Percentiles rank a stretch among this genome's conserved stretches.
phyloP scores from a whole-genome alignment of 148 eudicot species.

The Fagopyrum esculentum region DNA sequence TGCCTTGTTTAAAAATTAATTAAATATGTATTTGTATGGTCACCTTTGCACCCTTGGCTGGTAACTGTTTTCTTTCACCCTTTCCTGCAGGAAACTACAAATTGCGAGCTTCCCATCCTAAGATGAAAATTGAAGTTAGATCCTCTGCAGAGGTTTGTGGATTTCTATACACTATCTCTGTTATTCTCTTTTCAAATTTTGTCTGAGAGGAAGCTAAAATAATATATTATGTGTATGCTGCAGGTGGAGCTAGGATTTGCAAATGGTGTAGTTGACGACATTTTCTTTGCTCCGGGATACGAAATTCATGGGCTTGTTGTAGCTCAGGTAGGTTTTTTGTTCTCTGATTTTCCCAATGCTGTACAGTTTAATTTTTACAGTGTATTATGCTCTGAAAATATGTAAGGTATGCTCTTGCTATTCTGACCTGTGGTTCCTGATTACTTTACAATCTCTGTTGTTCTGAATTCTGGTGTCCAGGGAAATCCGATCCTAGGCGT shows the following conservation, averaged over 20 bases:
- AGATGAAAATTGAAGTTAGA: conserved; percentile 59
- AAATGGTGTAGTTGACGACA: conserved; percentile 58
- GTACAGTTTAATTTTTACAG: neutral
- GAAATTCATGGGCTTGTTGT: conserved; percentile 76
- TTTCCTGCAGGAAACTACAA: conserved; percentile 66
- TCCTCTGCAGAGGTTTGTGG: conserved; percentile 66
- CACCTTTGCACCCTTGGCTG: conserved; percentile 4
- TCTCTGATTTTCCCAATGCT: neutral
- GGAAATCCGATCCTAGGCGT: conserved; percentile 97
- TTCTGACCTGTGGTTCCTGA: neutral
- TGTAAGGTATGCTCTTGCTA: neutral
- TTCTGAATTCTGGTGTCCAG: conserved; percentile 23
- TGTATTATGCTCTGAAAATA: neutral
- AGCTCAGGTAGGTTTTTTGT: conserved; percentile 63
- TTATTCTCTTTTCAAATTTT: conserved; percentile 4
- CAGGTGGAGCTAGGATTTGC: conserved; percentile 95
- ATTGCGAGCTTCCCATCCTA: conserved; percentile 69
- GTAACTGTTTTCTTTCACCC: conserved; percentile 7
- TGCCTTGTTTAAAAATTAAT: neutral
- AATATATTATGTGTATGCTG: conserved; percentile 5
- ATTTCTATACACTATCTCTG: conserved; percentile 12
- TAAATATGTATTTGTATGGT: neutral
- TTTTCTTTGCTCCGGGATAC: conserved; percentile 84
- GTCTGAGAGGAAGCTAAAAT: neutral
- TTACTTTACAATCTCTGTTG: neutral